Base-by-base conservation (phyloP, 1,284 basidiomycete species). In the Fomitopsis betulina region DNA sequence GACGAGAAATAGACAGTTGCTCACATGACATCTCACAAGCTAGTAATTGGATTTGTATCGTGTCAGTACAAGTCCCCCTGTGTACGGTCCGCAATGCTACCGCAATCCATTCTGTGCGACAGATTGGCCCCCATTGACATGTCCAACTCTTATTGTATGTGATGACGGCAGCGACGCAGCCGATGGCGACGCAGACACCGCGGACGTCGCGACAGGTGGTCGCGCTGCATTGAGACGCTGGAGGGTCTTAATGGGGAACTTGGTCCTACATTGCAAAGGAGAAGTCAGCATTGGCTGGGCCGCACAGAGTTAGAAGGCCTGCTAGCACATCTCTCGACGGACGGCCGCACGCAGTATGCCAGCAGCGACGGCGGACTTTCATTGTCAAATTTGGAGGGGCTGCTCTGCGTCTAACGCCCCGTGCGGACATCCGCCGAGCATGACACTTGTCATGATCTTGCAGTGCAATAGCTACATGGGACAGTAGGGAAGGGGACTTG, bases 201-300 rank as follows among this genome's bases (percentile, higher is more conserved):
- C n/a, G 13, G 58, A 12, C 30, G 70, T 64, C 15, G 66, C 64
- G 4, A 35, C 30, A n/a, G 49, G 17, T 7, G 79, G 76, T 47
- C 75, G 75, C 21, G 81, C 80, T 33, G 86, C 82, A 63, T 87
- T 89, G 56, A 96, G 82, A 15, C 91, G 86, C 66, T 91, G 88
- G 7, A 95, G 81, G 1, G 91, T 91, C 69, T 93, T 93, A 71
- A 94, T 86, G 8, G 94, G 93, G 78, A 96, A 96, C 69, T 94
- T 94, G n/a, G 93, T 95, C 64, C 92, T 94, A 58, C 23, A 21
- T 45, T 25, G 47, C 38, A 25, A 45, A 45, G 13, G 43, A 38
- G 19, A 45, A 19, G 35, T 35, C 21, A 58, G 61, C 47, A 61
- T 58, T 33, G 35, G 53, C n/a, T 49, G 21, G 40, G 23, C 21